Base-by-base conservation (phyloP, 1,284 basidiomycete genomes). In the Tilletia caries region DNA sequence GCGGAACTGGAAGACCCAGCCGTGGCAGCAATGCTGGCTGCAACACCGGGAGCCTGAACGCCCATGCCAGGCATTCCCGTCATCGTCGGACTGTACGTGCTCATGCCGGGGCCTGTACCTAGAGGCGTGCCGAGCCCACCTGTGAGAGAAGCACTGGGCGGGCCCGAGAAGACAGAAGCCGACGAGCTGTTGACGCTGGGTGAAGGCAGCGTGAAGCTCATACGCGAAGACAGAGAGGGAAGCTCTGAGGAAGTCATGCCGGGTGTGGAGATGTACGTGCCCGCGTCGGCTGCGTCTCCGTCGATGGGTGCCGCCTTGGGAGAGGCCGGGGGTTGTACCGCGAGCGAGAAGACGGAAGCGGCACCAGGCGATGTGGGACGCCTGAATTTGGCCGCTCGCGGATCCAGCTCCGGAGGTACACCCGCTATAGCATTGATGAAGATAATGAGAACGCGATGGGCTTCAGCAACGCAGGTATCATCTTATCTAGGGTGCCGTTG, bases 391-490 rank as follows among this genome's bases (percentile, higher is more conserved):
- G 79, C 58, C 2, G 78, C 78, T 25, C 80, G 70, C 10, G 80
- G 80, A 54, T 82, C 80, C 6, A 82, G 72, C 70, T 82, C 78
- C 23, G 80, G 79, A 3, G 80, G 80, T 0, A 82, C 79, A 62
- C 77, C 74, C 6, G 70, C 67, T 71, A 29, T 2, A 27, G 4
- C 46, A n/a, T n/a, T n/a, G n/a, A n/a, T n/a, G n/a, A n/a, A n/a
- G n/a, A n/a, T n/a, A n/a, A n/a, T n/a, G n/a, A n/a, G n/a, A n/a
- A n/a, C n/a, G n/a, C n/a, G n/a, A n/a, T n/a, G n/a, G n/a, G n/a
- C n/a, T n/a, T n/a, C n/a, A n/a, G n/a, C n/a, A n/a, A n/a, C n/a
- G n/a, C n/a, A n/a, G n/a, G n/a, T 41, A 6, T 41, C 37, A 41
- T 41, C 37, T 41, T 41, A 10, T 41, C 37, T n/a, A n/a, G n/a